A percentile compares a stretch with the other conserved stretches of the same genome.
phyloP scores from a whole-genome alignment of 2,329 filamentous ascomycete genomes.

The Geosmithia morbida region DNA sequence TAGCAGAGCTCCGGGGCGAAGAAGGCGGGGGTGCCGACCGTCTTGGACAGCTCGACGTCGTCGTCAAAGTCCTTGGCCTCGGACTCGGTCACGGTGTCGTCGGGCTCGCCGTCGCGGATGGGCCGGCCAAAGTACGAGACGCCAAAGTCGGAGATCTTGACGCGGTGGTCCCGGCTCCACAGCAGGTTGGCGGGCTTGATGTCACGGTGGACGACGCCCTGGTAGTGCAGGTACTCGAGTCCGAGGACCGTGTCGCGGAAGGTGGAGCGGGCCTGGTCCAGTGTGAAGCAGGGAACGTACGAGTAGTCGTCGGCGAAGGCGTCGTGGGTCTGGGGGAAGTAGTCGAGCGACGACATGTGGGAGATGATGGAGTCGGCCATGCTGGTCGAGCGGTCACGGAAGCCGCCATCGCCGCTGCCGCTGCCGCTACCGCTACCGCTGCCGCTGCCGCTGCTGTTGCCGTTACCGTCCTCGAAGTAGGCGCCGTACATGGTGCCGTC shows the following conservation, averaged over 20 bases:
- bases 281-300: conserved; percentile 85
- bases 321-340: conserved; percentile 41
- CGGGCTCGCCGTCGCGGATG: conserved; percentile 66
- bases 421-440: conserved; percentile 50
- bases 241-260: conserved; percentile 91
- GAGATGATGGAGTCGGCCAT: conserved; percentile 65
- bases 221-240: conserved; percentile 82
- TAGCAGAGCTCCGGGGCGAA: conserved; percentile 95
- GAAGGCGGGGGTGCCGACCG: conserved; percentile 92
- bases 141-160: conserved; percentile 98
- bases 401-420: conserved; percentile 46
- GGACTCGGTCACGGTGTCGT: conserved; percentile 61
- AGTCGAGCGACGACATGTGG: conserved; percentile 52
- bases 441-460: no score
- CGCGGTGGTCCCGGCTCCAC: conserved; percentile 68
- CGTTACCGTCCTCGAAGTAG: conserved; percentile 37
- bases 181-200: conserved; percentile 86
- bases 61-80: conserved; percentile 83
- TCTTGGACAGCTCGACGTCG: conserved; percentile 92
- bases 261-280: conserved; percentile 65
- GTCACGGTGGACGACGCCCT: conserved; percentile 71
- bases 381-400: conserved; percentile 61
- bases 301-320: conserved; percentile 75
- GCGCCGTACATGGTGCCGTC: conserved; percentile 69
- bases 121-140: conserved; percentile 93